phyloP scores from a whole-genome alignment of 768 basidiomycete genomes.

The Pisolithus tinctorius region DNA sequence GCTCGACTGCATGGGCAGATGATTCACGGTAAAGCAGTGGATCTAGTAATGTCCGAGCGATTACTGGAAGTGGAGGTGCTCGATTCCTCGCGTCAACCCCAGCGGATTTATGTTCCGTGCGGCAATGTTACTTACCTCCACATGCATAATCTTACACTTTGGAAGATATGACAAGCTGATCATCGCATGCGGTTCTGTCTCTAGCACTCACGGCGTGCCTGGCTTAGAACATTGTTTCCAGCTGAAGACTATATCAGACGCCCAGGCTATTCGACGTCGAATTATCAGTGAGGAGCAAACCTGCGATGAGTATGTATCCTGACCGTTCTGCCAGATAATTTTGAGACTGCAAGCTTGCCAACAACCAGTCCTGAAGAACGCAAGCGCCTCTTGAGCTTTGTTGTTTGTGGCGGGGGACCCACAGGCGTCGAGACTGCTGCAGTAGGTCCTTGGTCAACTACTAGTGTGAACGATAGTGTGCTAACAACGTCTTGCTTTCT shows the following conservation, averaged over 20 bases:
- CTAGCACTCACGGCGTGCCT: slow-evolving; percentile 88
- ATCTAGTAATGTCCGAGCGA: slow-evolving; percentile 83
- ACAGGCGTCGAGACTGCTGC: slow-evolving; percentile 95
- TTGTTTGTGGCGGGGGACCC: slow-evolving; percentile 92
- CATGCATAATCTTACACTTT: not conserved
- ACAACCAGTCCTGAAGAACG: slow-evolving; percentile 84
- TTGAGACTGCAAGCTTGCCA: slow-evolving; percentile 84
- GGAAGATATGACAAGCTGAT: slow-evolving; percentile 83
- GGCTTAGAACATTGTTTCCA: slow-evolving; percentile 94
- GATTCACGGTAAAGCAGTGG: slow-evolving; percentile 79
- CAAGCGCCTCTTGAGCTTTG: slow-evolving; percentile 81
- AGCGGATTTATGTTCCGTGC: slow-evolving; percentile 80
- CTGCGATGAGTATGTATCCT: not conserved
- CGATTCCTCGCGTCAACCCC: slow-evolving; percentile 43
- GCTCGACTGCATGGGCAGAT: slow-evolving; percentile 90
- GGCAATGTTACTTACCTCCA: slow-evolving; percentile 18
- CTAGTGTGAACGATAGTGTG: not conserved
- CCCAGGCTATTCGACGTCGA: slow-evolving; percentile 80
- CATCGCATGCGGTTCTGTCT: slow-evolving; percentile 86
- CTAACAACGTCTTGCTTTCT: not conserved
- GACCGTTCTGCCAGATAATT: slow-evolving; percentile 55
- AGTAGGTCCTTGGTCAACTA: slow-evolving; percentile 28
- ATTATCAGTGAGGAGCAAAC: slow-evolving; percentile 61
- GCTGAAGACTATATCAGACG: slow-evolving; percentile 88
- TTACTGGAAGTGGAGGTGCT: slow-evolving; percentile 78